phyloP scores from a whole-genome alignment of 139 green algal species.

The Trebouxia sp. region DNA sequence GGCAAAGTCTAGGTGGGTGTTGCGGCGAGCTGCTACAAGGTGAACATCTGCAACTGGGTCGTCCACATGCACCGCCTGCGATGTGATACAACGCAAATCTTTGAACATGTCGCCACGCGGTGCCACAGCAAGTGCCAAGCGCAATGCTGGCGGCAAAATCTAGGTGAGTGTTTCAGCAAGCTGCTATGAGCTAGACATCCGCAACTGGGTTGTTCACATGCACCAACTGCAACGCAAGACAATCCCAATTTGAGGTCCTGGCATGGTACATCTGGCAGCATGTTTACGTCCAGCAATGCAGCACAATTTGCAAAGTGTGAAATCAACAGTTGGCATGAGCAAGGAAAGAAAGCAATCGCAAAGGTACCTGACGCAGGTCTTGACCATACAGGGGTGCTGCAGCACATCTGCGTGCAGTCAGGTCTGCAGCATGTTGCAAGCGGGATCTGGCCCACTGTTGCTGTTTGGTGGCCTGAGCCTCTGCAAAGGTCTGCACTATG shows the following conservation, averaged over 20 bases:
- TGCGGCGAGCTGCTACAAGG: constrained; percentile 7
- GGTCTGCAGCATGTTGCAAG: constrained; percentile 33
- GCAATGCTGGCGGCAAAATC: constrained; percentile 5
- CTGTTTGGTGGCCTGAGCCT: not conserved
- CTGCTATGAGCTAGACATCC: constrained; percentile 24
- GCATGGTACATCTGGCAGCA: not conserved
- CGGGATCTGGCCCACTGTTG: constrained; percentile 37
- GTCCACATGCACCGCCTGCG: constrained; percentile 30
- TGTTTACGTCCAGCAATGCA: too few species aligned
- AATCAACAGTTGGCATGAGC: too few species aligned
- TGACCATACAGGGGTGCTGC: constrained; percentile 41
- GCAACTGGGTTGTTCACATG: constrained; percentile 12
- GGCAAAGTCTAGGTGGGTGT: not conserved
- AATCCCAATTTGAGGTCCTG: too few species aligned
- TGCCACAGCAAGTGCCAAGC: too few species aligned
- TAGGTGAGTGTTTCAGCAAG: not conserved
- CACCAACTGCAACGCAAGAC: constrained; percentile 6
- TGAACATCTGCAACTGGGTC: constrained; percentile 17
- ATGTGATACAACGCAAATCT: not conserved
- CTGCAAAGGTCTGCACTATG: not conserved
- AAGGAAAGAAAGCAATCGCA: too few species aligned
- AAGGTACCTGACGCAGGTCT: constrained; percentile 32
- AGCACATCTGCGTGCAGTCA: constrained; percentile 34
- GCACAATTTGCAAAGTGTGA: too few species aligned
- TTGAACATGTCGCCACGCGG: too few species aligned